Base-by-base conservation (phyloP, 2,329 filamentous ascomycete species). In the Monosporascus sp. region DNA sequence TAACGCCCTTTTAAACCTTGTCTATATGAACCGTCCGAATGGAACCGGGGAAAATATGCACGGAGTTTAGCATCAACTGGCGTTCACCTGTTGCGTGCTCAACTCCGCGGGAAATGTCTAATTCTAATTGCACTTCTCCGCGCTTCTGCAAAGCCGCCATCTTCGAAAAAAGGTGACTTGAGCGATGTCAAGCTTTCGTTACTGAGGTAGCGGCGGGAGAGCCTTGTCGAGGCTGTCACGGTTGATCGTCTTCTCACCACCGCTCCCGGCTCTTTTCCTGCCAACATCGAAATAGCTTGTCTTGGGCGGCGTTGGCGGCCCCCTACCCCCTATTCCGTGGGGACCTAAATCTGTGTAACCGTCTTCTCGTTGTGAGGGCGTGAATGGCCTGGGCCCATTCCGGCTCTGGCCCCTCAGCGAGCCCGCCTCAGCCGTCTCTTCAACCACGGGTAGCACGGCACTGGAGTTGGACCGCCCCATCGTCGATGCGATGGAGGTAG, bases 361-460 rank as follows among this genome's bases (percentile, higher is more conserved):
- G 64, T 73, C 56, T 58, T 70, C 43, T 60, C 63, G 55, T 47
- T 69, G 61, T 19, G 63, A 67, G 45, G 64, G 73, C 48, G 66
- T 74, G 49, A 69, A 64, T 19, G 65, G 69, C 41, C 66, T 60
- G 31, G 64, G 56, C 50, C 61, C 66, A 52, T 55, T 65, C 22
- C 77, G 78, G 64, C 82, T 83, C 51, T 79, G 79, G 31, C 79
- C 82, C 2, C 84, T 83, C 24, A 84, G 79, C 55, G 87, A 90
- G 7, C 79, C 82, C 9, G 79, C 86, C 69, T 97, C 93, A 5
- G 85, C 88, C n/a, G 85, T 87, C 71, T 97, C 93, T 61, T 96
- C 90, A 7, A 97, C 91, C 9, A 97, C 86, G 0, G 93, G 93
- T 2, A 97, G 74, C 1, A 73, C 80, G 65, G 67, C 65, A 52